Evolutionary conservation across 2,329 filamentous ascomycete genomes (phyloP).

Genomic region (Arthrobotrys sphaeroides): DNA sequence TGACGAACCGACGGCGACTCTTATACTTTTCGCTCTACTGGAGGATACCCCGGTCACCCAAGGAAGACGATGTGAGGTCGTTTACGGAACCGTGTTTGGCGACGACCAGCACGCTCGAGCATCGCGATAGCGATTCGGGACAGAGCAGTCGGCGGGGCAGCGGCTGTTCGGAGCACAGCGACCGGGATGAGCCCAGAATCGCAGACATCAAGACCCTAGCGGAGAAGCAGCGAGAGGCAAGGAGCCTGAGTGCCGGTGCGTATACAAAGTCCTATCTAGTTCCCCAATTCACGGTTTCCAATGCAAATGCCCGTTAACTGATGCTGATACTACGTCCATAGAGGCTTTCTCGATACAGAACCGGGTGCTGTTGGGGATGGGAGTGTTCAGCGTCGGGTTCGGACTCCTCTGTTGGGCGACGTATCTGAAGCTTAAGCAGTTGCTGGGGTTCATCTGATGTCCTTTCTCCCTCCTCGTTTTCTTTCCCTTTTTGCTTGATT

Average conservation of each 20-base stretch:
- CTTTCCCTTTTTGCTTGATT: neutral
- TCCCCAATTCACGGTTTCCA: too few relatives aligned
- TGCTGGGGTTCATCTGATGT: constrained; percentile 40
- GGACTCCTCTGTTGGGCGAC: constrained; percentile 46
- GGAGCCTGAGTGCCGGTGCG: constrained; percentile 49
- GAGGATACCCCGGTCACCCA: constrained; percentile 25
- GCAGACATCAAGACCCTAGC: constrained; percentile 20
- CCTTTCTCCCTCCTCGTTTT: neutral
- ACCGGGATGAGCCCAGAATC: constrained; percentile 1
- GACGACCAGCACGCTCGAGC: neutral
- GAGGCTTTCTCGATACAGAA: constrained; percentile 53
- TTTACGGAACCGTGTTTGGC: neutral
- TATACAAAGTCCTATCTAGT: too few relatives aligned
- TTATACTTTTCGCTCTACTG: constrained; percentile 41
- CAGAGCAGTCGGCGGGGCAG: constrained; percentile 24
- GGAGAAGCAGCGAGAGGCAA: constrained; percentile 31
- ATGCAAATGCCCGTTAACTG: too few relatives aligned
- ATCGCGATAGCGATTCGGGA: constrained; percentile 9
- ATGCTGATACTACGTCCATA: neutral
- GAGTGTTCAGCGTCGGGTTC: constrained; percentile 42
- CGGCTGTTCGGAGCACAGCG: constrained; percentile 20
- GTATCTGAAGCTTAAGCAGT: constrained; percentile 39
- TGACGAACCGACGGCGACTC: constrained; percentile 27
- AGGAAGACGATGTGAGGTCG: neutral
- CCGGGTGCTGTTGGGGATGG: constrained; percentile 51